Conservation (phyloP, 2,329 filamentous ascomycete species). For the Penicillium capsulatum region DNA sequence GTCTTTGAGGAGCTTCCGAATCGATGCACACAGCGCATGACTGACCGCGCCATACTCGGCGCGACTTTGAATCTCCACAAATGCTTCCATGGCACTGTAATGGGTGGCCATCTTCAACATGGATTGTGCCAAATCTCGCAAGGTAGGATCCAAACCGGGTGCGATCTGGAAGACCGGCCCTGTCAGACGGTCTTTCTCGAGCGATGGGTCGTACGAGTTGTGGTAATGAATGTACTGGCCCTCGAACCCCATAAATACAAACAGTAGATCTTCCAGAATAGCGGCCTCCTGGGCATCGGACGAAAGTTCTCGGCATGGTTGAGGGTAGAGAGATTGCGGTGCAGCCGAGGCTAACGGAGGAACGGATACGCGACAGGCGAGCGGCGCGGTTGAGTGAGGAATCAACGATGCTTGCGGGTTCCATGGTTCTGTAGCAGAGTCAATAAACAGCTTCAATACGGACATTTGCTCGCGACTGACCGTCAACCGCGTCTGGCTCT, state of each 20-base stretch:
- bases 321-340: conserved; percentile 64
- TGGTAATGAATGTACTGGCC: conserved; percentile 93
- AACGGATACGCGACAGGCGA: conserved; percentile 64
- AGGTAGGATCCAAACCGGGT: conserved; percentile 80
- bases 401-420: conserved; percentile 73
- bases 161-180: conserved; percentile 78
- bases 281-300: conserved; percentile 79
- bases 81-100: conserved; percentile 84
- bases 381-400: conserved; percentile 64
- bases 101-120: conserved; percentile 95
- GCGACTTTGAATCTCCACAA: conserved; percentile 88
- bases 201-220: conserved; percentile 73
- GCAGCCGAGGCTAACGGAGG: conserved; percentile 62
- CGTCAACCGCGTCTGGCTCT: conserved; percentile 32
- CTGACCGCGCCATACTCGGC: conserved; percentile 93
- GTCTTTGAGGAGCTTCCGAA: conserved; percentile 85
- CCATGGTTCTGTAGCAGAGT: conserved; percentile 54
- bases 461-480: conserved; percentile 19
- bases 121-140: conserved; percentile 78
- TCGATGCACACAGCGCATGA: conserved; percentile 91
- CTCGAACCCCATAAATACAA: conserved; percentile 97
- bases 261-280: conserved; percentile 84
- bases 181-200: conserved; percentile 80
- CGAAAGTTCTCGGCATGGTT: conserved; percentile 64
- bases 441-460: too few species aligned